These are phyloP conservation scores for Avena atlantica DNA, from an alignment of 176 grass and related monocot genomes.

Conservation along the genomic window DNA sequence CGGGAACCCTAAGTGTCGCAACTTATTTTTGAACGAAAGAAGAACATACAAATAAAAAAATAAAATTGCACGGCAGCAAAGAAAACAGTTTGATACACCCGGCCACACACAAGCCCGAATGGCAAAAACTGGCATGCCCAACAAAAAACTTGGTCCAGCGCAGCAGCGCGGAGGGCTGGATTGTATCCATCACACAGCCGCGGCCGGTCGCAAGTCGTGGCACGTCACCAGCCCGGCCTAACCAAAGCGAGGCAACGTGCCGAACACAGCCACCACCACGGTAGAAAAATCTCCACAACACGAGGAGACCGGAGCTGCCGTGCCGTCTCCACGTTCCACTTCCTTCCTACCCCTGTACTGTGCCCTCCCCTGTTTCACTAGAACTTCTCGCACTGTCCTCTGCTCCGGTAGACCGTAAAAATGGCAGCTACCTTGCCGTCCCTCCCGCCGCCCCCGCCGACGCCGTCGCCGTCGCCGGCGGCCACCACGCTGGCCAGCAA, in stretches of 20 bases:
- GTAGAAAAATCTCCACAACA: constrained; percentile 46
- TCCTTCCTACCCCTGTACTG: neutral
- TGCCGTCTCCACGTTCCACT: constrained; percentile 41
- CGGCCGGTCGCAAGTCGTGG: neutral
- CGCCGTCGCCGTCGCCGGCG: neutral
- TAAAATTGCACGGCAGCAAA: neutral
- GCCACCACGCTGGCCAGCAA: constrained; percentile 36
- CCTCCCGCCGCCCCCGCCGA: constrained; percentile 29
- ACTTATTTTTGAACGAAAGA: too few relatives aligned
- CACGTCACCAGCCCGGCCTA: neutral
- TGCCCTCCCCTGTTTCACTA: constrained; percentile 8
- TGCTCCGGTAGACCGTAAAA: neutral
- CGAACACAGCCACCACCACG: constrained; percentile 27
- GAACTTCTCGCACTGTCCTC: neutral
- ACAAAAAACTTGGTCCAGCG: neutral
- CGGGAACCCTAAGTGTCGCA: too few relatives aligned
- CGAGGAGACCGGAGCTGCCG: constrained; percentile 30
- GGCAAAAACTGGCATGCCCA: neutral
- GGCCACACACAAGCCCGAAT: neutral
- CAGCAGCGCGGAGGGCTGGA: neutral
- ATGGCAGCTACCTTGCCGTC: constrained; percentile 62
- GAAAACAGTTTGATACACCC: neutral
- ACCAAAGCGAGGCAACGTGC: neutral
- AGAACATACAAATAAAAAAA: too few relatives aligned
- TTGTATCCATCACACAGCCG: neutral